Base-by-base conservation (phyloP, 1,284 basidiomycete genomes). In the Heterobasidion parviporum region DNA sequence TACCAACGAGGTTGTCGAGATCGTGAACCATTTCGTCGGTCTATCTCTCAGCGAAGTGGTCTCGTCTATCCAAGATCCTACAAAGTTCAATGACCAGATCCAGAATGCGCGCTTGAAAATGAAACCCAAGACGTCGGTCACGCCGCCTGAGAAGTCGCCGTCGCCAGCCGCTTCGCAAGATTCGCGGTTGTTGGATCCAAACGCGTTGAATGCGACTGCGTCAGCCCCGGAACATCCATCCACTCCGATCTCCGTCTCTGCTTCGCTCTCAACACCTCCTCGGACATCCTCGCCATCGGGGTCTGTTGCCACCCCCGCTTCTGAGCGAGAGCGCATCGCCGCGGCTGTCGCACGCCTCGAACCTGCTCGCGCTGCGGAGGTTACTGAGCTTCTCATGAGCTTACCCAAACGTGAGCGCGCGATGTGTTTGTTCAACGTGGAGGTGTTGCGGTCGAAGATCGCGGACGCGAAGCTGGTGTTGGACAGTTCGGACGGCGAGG, bases 341-440 rank as follows among this genome's bases (percentile, higher is more conserved):
- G 77, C 73, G 15, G 87, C 89, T 1, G 79, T 92, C 32, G 67
- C 72, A 53, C 84, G 77, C 64, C 71, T 90, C 12, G 87, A 89
- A 67, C 72, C 78, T 12, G 60, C 69, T 0, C 76, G 77, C 54
- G 79, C 83, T 48, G 68, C 65, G 5, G 83, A 89, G 59, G 76
- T 93, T 54, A 84, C 87, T 0, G 89, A 90, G 52, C 74, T 95
- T 54, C 72, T 95, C 38, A 88, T 92, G 80, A 85, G 83, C 60
- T 75, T 96, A 26, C 85, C 89, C 3, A 94, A 93, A 71, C 83
- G 89, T 61, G 93, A 96, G 62, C 82, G 92, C 3, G 92, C 91
- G 0, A 79, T 95, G 81, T 93, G 90, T 69, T 74, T 95, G 46
- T 95, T 95, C 77, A 95, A 93, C 62, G 76, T 78, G 8, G 91